A percentile compares a stretch with the other conserved stretches of the same genome.
phyloP scores from a whole-genome alignment of 106 monocot genomes.

The Gastrodia elata region DNA sequence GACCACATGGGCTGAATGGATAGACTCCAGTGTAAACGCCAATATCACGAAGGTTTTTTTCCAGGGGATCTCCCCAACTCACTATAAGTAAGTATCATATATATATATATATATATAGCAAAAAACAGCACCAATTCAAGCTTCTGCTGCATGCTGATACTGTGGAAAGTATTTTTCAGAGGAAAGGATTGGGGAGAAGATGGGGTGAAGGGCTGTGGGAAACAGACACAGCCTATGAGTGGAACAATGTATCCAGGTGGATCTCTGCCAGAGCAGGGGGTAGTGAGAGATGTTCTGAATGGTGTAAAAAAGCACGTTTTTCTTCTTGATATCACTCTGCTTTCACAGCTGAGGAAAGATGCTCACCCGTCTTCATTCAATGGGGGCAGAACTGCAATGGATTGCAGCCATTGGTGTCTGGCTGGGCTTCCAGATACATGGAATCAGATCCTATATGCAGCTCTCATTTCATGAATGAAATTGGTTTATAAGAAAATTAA shows the following conservation, averaged over 20 bases:
- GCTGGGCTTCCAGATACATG: slow-evolving; percentile 93
- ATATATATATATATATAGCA: neutral
- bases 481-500: too few relatives aligned
- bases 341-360: slow-evolving; percentile 88
- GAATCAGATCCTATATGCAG: slow-evolving; percentile 80
- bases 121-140: neutral
- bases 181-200: slow-evolving; percentile 64
- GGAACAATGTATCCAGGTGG: slow-evolving; percentile 47
- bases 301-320: slow-evolving; percentile 49
- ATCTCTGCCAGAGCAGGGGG: slow-evolving; percentile 35
- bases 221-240: slow-evolving; percentile 40
- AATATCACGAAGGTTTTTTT: slow-evolving; percentile 72
- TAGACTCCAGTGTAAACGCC: slow-evolving; percentile 57
- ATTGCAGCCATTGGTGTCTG: slow-evolving; percentile 98
- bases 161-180: slow-evolving; percentile 16
- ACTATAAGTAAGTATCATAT: slow-evolving; percentile 44
- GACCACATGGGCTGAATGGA: slow-evolving; percentile 80
- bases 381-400: slow-evolving; percentile 56
- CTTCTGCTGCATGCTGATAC: neutral
- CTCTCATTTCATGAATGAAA: slow-evolving; percentile 21
- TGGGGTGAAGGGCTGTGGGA: slow-evolving; percentile 33
- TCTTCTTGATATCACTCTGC: slow-evolving; percentile 72
- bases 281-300: slow-evolving; percentile 47
- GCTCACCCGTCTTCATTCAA: slow-evolving; percentile 77
- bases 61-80: slow-evolving; percentile 77